Percentiles rank a stretch among this genome's conserved stretches.
phyloP scores from a whole-genome alignment of 352 stramenopile species.

The Nothophytophthora sp. region DNA sequence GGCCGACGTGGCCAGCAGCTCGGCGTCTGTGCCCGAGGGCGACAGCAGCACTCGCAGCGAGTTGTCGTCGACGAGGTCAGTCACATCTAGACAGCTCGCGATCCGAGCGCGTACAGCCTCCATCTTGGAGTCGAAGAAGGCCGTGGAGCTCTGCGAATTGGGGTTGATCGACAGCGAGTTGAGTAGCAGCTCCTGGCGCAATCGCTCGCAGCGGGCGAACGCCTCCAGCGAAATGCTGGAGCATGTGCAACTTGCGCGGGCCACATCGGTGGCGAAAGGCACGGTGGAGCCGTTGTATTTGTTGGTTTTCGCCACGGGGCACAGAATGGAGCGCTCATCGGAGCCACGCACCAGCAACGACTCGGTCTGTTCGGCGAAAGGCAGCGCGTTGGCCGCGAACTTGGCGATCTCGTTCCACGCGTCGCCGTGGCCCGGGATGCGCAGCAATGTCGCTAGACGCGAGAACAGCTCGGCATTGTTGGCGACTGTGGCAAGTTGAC shows the following conservation, averaged over 20 bases:
- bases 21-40: conserved; percentile 86
- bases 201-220: conserved; percentile 63
- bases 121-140: conserved; percentile 78
- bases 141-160: conserved; percentile 65
- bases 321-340: conserved; percentile 83
- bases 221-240: conserved; percentile 72
- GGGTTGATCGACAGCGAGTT: conserved; percentile 85
- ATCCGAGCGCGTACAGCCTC: conserved; percentile 47
- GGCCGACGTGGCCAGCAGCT: conserved; percentile 76
- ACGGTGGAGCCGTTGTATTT: conserved; percentile 90
- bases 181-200: conserved; percentile 76
- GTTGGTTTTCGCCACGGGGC: conserved; percentile 79
- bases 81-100: conserved; percentile 55
- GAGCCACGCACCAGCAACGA: conserved; percentile 81
- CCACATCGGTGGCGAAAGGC: conserved; percentile 58
- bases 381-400: conserved; percentile 72
- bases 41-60: conserved; percentile 66
- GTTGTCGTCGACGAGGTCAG: conserved; percentile 52
- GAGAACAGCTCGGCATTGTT: conserved; percentile 67
- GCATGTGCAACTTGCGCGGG: conserved; percentile 84
- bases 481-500: conserved; percentile 57
- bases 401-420: conserved; percentile 78
- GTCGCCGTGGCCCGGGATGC: conserved; percentile 73
- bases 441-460: conserved; percentile 59
- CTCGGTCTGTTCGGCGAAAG: conserved; percentile 86